These are phyloP conservation scores for Gossypium lobatum DNA, from an alignment of 441 rosid genomes.

Conservation along the genomic window DNA sequence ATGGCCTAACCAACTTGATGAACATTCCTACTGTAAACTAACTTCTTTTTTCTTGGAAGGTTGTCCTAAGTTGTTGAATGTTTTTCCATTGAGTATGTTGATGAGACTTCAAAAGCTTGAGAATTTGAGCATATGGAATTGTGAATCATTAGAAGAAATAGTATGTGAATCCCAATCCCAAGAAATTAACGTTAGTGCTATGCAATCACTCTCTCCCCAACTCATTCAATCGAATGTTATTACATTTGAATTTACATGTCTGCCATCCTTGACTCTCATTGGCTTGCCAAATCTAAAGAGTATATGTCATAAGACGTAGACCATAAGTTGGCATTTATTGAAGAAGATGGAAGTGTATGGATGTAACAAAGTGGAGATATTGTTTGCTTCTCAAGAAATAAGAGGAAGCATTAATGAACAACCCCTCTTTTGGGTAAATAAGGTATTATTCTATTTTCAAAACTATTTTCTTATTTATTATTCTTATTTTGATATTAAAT, in stretches of 20 bases:
- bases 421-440: not conserved
- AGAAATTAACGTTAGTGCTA: not conserved
- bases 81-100: not conserved
- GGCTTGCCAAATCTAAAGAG: not conserved
- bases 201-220: not conserved
- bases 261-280: not conserved
- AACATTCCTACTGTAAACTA: not conserved
- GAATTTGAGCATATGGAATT: rapidly evolving
- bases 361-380: not conserved
- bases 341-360: not conserved
- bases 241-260: not conserved
- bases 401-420: not conserved
- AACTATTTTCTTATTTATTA: not conserved
- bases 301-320: not conserved
- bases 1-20: constrained; percentile 3
- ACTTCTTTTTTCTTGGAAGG: not conserved
- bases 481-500: not conserved
- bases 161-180: not conserved
- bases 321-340: not conserved
- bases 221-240: not conserved
- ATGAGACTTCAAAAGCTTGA: constrained; percentile 6
- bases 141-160: not conserved
- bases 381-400: not conserved
- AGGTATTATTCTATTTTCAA: not conserved
- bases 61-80: not conserved